Evolutionary conservation across 129 eudicot genomes (phyloP).

Genomic region (Tanacetum coccineum): DNA sequence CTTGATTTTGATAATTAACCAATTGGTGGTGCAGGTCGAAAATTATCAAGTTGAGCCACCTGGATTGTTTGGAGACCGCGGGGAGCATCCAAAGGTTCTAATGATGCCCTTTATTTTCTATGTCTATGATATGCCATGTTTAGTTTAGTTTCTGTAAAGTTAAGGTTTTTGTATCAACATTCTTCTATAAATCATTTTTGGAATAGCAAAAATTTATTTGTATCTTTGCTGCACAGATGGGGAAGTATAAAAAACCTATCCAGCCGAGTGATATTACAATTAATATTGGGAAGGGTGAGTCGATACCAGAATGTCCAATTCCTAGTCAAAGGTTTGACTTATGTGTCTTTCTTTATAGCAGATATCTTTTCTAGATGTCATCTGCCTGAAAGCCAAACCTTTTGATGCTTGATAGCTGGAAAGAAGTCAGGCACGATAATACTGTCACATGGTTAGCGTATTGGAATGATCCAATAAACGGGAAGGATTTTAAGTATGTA

Average conservation of each 20-base stretch:
- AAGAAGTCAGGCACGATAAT: conserved; percentile 92
- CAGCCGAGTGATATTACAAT: too few relatives aligned
- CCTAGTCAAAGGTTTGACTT: too few relatives aligned
- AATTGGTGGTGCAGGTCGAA: too few relatives aligned
- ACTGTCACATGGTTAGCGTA: conserved; percentile 98
- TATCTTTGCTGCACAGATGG: too few relatives aligned
- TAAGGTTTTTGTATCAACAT: conserved; percentile 2
- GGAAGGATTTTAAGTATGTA: conserved; percentile 87
- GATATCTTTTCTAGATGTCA: too few relatives aligned
- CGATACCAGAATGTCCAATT: too few relatives aligned
- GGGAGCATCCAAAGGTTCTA: conserved; percentile 97
- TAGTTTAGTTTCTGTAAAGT: not conserved
- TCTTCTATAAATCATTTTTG: too few relatives aligned
- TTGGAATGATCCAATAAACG: conserved; percentile 95
- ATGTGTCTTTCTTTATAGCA: too few relatives aligned
- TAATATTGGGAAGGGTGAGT: too few relatives aligned
- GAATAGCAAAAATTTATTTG: too few relatives aligned
- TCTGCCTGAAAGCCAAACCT: not conserved
- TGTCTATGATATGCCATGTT: not conserved
- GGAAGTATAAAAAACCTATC: too few relatives aligned
- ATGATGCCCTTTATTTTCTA: not conserved
- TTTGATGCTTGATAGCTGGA: conserved; percentile 70
- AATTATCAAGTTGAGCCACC: conserved; percentile 99
- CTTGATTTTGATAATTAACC: too few relatives aligned
- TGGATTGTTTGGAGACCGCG: conserved; percentile 97